Conservation (phyloP, 2,329 filamentous ascomycete species). For the Boeremia lycopersici region DNA sequence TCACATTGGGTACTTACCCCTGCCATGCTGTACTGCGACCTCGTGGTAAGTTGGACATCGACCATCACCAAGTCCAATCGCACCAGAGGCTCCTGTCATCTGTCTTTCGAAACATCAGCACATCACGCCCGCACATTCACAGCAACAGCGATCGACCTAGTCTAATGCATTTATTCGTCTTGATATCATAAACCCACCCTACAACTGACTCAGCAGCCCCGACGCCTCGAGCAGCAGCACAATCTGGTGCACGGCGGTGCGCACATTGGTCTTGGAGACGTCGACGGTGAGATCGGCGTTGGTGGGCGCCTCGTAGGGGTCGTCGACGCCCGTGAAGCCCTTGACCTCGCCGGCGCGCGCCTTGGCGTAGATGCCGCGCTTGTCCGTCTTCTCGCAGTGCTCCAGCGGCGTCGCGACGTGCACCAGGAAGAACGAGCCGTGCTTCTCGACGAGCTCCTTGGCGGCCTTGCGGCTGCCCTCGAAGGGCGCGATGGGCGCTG, state of each 20-base stretch:
- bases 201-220: constrained; percentile 74
- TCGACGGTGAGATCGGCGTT: constrained; percentile 88
- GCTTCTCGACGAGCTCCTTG: constrained; percentile 83
- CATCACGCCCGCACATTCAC: no score
- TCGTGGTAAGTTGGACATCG: constrained; percentile 70
- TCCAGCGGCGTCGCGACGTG: constrained; percentile 94
- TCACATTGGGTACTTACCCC: no score
- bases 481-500: constrained; percentile 93
- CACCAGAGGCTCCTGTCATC: constrained; percentile 59
- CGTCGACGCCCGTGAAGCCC: constrained; percentile 97
- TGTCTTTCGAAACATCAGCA: constrained; percentile 60
- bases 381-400: constrained; percentile 93
- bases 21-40: no score
- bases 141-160: no score
- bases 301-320: constrained; percentile 86
- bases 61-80: constrained; percentile 98
- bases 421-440: constrained; percentile 90
- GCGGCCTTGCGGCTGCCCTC: constrained; percentile 78
- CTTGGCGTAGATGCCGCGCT: constrained; percentile 83
- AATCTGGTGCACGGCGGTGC: constrained; percentile 96
- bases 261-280: constrained; percentile 81
- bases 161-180: no score
- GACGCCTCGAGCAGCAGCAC: constrained; percentile 87
- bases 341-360: constrained; percentile 91
- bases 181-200: constrained; percentile 6